These are phyloP conservation scores for Dianthus caryophyllus DNA, from an alignment of 148 eudicot species.

Conservation along the genomic window DNA sequence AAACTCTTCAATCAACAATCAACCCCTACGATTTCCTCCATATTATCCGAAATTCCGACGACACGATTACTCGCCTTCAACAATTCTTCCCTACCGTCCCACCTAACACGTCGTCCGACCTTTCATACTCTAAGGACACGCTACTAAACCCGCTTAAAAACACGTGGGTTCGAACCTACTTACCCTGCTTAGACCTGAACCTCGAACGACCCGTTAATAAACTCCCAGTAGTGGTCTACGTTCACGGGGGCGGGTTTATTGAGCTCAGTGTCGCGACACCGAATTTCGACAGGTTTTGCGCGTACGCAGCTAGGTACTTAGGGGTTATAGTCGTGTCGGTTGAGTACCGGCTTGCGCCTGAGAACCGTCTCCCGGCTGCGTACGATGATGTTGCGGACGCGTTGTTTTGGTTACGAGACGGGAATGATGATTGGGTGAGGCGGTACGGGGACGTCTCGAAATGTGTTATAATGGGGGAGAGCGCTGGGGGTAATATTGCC, in stretches of 20 bases:
- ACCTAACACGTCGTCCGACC: constrained; percentile 2
- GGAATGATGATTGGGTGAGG: constrained; percentile 25
- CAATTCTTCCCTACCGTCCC: constrained; percentile 14
- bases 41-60: constrained; percentile 26
- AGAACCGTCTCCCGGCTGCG: constrained; percentile 38
- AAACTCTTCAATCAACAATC: not conserved
- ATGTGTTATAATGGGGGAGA: constrained; percentile 29
- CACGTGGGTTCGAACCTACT: constrained; percentile 29
- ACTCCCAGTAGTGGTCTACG: constrained; percentile 26
- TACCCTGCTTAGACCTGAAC: constrained; percentile 18
- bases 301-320: not conserved
- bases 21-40: constrained; percentile 21
- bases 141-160: constrained; percentile 16
- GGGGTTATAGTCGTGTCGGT: constrained; percentile 31
- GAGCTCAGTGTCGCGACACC: constrained; percentile 7
- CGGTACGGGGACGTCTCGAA: constrained; percentile 25
- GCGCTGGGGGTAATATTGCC: constrained; percentile 41
- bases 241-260: constrained; percentile 31
- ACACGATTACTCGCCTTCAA: constrained; percentile 21
- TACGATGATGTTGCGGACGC: constrained; percentile 39
- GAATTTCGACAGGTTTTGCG: constrained; percentile 10
- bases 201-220: not conserved
- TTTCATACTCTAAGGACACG: constrained; percentile 22
- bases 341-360: constrained; percentile 41
- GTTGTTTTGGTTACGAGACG: constrained; percentile 27